Evolutionary conservation across 108 stramenopile species (phyloP).

Genomic region (Fragilaria radians): DNA sequence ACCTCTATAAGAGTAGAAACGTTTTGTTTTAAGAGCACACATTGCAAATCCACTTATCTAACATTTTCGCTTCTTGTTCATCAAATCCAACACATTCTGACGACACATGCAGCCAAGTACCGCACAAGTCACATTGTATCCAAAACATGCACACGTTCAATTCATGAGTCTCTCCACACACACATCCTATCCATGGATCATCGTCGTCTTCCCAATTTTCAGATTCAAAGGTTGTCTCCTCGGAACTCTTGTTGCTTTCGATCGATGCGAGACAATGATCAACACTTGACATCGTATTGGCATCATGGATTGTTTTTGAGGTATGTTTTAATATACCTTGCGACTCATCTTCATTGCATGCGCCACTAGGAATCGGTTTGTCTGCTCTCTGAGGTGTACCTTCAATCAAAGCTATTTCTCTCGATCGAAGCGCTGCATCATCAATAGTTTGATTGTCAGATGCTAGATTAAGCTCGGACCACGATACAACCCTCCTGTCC

Average conservation of each 20-base stretch:
- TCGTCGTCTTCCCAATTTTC: conserved; percentile 29
- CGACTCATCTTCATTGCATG: too few relatives aligned
- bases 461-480: not conserved
- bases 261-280: not conserved
- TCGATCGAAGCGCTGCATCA: too few relatives aligned
- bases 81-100: conserved; percentile 56
- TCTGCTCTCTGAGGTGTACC: too few relatives aligned
- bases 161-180: conserved; percentile 54
- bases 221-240: not conserved
- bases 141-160: conserved; percentile 47
- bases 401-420: too few relatives aligned
- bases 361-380: too few relatives aligned
- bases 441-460: too few relatives aligned
- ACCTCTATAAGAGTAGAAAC: too few relatives aligned
- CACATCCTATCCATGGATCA: conserved; percentile 69
- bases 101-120: conserved; percentile 63
- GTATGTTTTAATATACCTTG: too few relatives aligned
- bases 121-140: conserved; percentile 71
- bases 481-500: not conserved
- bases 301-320: too few relatives aligned
- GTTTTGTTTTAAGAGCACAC: too few relatives aligned
- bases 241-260: not conserved
- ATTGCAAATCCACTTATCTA: conserved; percentile 1
- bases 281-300: too few relatives aligned
- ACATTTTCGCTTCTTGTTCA: conserved; percentile 31